Evolutionary conservation across 768 basidiomycete species (phyloP).

Genomic region (Russula dissimulans): DNA sequence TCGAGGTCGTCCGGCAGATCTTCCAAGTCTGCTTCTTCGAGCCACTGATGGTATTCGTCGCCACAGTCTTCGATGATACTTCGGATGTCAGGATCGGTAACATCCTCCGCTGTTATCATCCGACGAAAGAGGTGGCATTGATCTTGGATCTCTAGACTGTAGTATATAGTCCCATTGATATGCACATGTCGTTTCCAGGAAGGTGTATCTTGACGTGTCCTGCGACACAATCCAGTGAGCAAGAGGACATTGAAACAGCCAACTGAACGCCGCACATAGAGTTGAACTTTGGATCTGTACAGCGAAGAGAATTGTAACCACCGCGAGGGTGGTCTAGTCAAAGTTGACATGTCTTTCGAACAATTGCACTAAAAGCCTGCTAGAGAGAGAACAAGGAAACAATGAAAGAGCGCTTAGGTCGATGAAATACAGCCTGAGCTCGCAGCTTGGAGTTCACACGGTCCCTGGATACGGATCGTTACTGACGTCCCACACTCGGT

Average conservation of each 20-base stretch:
- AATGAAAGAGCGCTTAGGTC: not conserved
- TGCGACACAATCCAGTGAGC: not conserved
- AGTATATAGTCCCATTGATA: conserved; percentile 7
- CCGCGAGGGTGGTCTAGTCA: not conserved
- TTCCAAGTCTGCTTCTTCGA: conserved; percentile 8
- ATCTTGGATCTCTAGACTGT: not conserved
- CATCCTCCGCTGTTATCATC: not conserved
- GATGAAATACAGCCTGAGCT: not conserved
- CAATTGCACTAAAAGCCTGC: not conserved
- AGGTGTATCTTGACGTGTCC: not conserved
- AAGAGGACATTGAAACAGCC: not conserved
- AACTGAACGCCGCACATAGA: not conserved
- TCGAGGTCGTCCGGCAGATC: conserved; percentile 6
- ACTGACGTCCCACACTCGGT: no score
- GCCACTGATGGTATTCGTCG: conserved; percentile 1
- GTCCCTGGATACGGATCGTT: no score
- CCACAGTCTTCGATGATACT: not conserved
- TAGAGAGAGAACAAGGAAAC: not conserved
- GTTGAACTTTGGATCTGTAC: not conserved
- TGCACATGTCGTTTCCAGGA: conserved; percentile 1
- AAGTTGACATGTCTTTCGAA: not conserved
- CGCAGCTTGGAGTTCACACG: no score
- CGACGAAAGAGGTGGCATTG: not conserved
- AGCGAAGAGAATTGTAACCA: not conserved
- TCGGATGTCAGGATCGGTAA: not conserved